Percentiles rank a stretch among this genome's conserved stretches.
phyloP scores from a whole-genome alignment of 2,329 filamentous ascomycete species.

The Pestalotiopsis sp. region DNA sequence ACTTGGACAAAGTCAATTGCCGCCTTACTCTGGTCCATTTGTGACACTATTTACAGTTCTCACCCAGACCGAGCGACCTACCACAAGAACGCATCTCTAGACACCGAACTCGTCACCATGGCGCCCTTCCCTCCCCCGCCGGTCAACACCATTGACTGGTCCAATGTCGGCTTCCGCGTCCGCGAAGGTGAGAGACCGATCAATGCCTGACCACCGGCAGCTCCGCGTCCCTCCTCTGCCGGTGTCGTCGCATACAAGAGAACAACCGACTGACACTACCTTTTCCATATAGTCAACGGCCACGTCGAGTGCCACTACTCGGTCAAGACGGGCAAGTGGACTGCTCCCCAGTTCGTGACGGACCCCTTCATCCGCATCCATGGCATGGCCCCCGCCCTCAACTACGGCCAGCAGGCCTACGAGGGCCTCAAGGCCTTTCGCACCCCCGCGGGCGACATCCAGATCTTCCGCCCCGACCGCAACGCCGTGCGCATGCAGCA shows the following conservation, averaged over 20 bases:
- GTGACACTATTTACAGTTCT: neutral
- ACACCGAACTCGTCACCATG: slow-evolving; percentile 35
- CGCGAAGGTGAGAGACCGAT: slow-evolving; percentile 69
- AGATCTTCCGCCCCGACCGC: slow-evolving; percentile 83
- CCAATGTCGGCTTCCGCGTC: slow-evolving; percentile 88
- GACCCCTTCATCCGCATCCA: slow-evolving; percentile 88
- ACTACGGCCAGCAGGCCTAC: slow-evolving; percentile 97
- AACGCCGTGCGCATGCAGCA: slow-evolving; percentile 86
- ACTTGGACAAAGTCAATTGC: neutral
- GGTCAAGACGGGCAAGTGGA: slow-evolving; percentile 74
- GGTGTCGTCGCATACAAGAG: neutral
- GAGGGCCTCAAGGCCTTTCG: slow-evolving; percentile 99
- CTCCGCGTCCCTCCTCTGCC: neutral
- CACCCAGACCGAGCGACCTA: neutral
- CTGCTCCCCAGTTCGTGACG: slow-evolving; percentile 74
- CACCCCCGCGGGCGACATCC: slow-evolving; percentile 70
- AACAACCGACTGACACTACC: neutral
- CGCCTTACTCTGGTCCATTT: neutral
- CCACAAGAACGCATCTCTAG: neutral
- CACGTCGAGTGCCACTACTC: slow-evolving; percentile 90
- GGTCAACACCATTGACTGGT: slow-evolving; percentile 87
- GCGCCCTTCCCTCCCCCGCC: slow-evolving; percentile 74
- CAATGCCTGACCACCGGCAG: neutral
- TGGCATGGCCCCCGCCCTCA: slow-evolving; percentile 92
- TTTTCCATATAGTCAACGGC: slow-evolving; percentile 73